Conservation (phyloP, 225 moss, liverwort and hornwort genomes). For the Takakia lepidozioides region DNA sequence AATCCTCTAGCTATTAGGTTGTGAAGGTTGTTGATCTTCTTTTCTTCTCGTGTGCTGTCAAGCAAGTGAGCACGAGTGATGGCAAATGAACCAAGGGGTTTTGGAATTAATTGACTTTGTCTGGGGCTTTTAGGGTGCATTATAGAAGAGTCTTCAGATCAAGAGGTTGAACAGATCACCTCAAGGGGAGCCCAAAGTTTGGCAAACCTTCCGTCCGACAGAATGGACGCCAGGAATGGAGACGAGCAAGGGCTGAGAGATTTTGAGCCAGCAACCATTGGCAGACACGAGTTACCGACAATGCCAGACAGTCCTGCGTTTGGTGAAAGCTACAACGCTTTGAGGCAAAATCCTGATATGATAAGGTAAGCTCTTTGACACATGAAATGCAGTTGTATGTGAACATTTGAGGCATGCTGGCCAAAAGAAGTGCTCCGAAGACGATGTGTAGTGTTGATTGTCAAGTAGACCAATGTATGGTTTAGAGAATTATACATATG, state of each 20-base stretch:
- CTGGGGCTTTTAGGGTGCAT: slow-evolving; percentile 79
- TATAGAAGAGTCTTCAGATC: slow-evolving; percentile 80
- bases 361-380: slow-evolving; percentile 51
- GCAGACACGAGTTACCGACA: slow-evolving; percentile 24
- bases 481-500: too few relatives aligned
- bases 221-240: slow-evolving; percentile 5
- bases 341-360: slow-evolving; percentile 83
- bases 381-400: too few relatives aligned
- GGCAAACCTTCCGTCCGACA: slow-evolving; percentile 12
- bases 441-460: too few relatives aligned
- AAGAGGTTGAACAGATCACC: slow-evolving; percentile 59
- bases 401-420: too few relatives aligned
- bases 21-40: too few relatives aligned
- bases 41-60: too few relatives aligned
- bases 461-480: too few relatives aligned
- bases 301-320: slow-evolving; percentile 33
- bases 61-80: too few relatives aligned
- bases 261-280: slow-evolving; percentile 29
- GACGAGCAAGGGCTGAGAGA: slow-evolving; percentile 13
- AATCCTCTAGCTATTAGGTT: too few relatives aligned
- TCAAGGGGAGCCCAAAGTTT: slow-evolving; percentile 11
- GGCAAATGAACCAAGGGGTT: too few relatives aligned
- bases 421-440: too few relatives aligned
- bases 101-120: too few relatives aligned
- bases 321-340: slow-evolving; percentile 52